These are phyloP conservation scores for Lactifluus volemus DNA, from an alignment of 768 basidiomycete genomes.

Conservation along the genomic window DNA sequence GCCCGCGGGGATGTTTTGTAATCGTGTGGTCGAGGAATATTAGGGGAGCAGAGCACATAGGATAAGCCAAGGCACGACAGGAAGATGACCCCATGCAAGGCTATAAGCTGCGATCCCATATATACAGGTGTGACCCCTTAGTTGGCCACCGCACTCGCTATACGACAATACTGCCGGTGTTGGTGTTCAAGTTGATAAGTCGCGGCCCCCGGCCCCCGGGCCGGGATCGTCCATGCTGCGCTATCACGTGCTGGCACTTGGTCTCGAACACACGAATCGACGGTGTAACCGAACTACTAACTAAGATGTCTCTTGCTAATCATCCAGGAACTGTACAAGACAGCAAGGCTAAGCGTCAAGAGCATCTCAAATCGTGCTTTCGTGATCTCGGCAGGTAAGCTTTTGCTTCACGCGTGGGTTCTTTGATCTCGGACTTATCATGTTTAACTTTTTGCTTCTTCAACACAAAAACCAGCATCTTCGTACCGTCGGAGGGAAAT, in stretches of 20 bases:
- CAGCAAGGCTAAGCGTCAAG: conserved; percentile 49
- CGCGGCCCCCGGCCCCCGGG: no score
- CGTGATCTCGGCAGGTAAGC: conserved; percentile 43
- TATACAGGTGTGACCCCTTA: neutral
- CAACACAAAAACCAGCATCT: conserved; percentile 32
- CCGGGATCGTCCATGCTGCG: no score
- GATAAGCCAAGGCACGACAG: neutral
- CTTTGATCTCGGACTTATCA: neutral
- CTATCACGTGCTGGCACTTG: neutral
- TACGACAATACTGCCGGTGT: no score
- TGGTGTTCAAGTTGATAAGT: no score
- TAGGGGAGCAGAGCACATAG: neutral
- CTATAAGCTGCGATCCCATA: neutral
- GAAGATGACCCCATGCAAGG: neutral
- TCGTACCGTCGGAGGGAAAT: conserved; percentile 43
- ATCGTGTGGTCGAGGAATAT: conserved; percentile 23
- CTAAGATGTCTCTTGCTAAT: neutral
- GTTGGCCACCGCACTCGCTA: neutral
- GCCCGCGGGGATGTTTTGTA: conserved; percentile 36
- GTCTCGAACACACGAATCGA: no score
- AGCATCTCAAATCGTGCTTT: conserved; percentile 57
- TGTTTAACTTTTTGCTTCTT: neutral
- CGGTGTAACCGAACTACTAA: no score
- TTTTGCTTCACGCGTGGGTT: neutral
- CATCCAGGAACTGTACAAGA: conserved; percentile 39